Base-by-base conservation (phyloP, 2,329 filamentous ascomycete species). In the Hypoxylon sp. region DNA sequence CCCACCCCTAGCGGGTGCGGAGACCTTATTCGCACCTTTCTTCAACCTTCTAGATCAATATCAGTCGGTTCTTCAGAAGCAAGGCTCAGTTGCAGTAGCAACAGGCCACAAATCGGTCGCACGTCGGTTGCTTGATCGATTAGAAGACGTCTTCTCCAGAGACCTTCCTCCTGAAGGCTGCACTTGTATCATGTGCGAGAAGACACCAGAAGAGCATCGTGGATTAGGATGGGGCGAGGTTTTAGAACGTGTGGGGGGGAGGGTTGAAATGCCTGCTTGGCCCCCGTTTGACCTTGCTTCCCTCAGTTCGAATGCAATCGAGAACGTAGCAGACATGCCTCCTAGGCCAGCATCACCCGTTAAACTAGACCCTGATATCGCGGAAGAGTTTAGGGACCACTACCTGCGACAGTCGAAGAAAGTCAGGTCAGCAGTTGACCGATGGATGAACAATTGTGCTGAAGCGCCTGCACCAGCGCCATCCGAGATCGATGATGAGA, bases 41-140 rank as follows among this genome's bases (percentile, higher is more conserved):
- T 92, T 92, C 78, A 91, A 89, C 70, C 85, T 98, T 1, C 85
- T 99, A 22, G 92, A 97, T 72, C 92, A 97, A 76, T 98, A 97
- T 77, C 88, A 91, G 70, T 87, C 88, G 2, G 94, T 99, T 3
- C 86, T 98, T 70, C 84, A 87, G 46, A 94, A 92, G 70, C 93
- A 92, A 74, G 96, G 96, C 3, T 98, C 95, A 0, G 84, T 99
- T 4, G 96, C 96, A 2, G 96, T 98, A 1, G 96, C 96, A 14
- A 98, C 95, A 0, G 96, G 96, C 5, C 97, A 98, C 79, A 90
- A 93, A 59, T 98, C 95, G 0, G 92, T 98, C n/a, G 96, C 96
- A 3, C 90, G 96, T 4, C 89, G 94, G 57, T 82, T 98, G 24
- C 86, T 98, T 4, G 95, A 99, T 80, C 90, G 96, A 39, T 85